Conservation (phyloP, 1,284 basidiomycete genomes). For the Sanghuangporus weigelae region DNA sequence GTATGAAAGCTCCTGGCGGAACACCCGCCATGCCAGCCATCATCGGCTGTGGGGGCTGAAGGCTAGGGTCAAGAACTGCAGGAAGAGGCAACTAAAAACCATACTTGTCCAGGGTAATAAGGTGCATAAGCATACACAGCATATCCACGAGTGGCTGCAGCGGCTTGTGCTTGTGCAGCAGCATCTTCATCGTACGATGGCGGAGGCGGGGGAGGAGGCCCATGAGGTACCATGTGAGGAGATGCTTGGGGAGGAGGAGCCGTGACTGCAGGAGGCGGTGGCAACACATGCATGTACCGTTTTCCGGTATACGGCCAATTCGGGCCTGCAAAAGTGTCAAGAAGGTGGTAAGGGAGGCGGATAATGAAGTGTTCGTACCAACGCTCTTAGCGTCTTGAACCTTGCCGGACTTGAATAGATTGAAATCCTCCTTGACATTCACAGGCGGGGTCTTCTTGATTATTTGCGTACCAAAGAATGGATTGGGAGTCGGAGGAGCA, state of each 20-base stretch:
- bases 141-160: constrained; percentile 48
- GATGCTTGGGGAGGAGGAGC: constrained; percentile 46
- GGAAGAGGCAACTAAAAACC: constrained; percentile 8
- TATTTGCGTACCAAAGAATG: constrained; percentile 80
- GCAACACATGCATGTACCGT: constrained; percentile 77
- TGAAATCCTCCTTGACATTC: constrained; percentile 91
- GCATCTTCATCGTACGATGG: constrained; percentile 71
- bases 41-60: constrained; percentile 46
- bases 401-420: constrained; percentile 86
- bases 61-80: constrained; percentile 10
- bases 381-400: constrained; percentile 67
- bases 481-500: constrained; percentile 48
- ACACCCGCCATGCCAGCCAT: constrained; percentile 78
- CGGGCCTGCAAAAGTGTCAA: constrained; percentile 40
- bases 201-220: constrained; percentile 61
- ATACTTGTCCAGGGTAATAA: constrained; percentile 67
- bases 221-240: constrained; percentile 62
- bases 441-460: constrained; percentile 70
- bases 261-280: constrained; percentile 45
- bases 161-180: constrained; percentile 42
- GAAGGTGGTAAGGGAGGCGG: background rate
- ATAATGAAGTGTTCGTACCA: constrained; percentile 42
- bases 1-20: constrained; percentile 72
- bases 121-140: constrained; percentile 64
- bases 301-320: constrained; percentile 89